Percentiles rank a stretch among this genome's conserved stretches.
phyloP scores from a whole-genome alignment of 2,329 filamentous ascomycete genomes.

The Bipolaris zeicola region DNA sequence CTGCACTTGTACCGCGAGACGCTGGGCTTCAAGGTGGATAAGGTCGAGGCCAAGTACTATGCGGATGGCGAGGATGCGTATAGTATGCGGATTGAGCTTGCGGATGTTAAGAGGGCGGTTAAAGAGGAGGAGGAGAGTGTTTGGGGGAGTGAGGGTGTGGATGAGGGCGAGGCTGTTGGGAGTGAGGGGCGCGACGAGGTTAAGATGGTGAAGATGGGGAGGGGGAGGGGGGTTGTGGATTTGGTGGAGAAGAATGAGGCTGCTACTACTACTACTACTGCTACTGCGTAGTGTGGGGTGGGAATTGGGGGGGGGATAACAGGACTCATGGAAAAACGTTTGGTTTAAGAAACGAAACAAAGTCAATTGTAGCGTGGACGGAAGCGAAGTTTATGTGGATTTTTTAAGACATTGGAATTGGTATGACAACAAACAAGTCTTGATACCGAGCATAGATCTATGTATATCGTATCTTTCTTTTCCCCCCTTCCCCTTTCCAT shows the following conservation, averaged over 20 bases:
- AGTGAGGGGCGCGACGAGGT: constrained; percentile 29
- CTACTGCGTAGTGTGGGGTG: background rate
- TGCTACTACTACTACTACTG: constrained; percentile 18
- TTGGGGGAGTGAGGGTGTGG: constrained; percentile 42
- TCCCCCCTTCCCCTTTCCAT: background rate
- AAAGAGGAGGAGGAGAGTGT: constrained; percentile 45
- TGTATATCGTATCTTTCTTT: background rate
- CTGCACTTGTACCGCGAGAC: constrained; percentile 85
- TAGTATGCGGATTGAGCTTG: constrained; percentile 87
- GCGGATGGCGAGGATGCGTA: constrained; percentile 97
- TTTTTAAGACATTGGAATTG: no score
- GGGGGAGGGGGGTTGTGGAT: constrained; percentile 77
- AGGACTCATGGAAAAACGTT: no score
- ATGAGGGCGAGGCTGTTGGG: constrained; percentile 45
- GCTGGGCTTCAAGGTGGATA: constrained; percentile 36
- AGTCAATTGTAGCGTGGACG: no score
- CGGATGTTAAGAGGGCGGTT: constrained; percentile 61
- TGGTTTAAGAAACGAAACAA: background rate
- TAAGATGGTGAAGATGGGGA: constrained; percentile 80
- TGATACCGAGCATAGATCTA: background rate
- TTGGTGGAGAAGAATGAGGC: constrained; percentile 73
- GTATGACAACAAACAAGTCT: no score
- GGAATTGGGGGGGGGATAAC: no score
- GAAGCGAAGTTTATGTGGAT: background rate
- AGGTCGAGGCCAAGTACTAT: constrained; percentile 86